Percentiles rank a stretch among this genome's conserved stretches.
Conservation (phyloP, 225 moss, liverwort and hornwort species). For the Marchantia paleacea region DNA sequence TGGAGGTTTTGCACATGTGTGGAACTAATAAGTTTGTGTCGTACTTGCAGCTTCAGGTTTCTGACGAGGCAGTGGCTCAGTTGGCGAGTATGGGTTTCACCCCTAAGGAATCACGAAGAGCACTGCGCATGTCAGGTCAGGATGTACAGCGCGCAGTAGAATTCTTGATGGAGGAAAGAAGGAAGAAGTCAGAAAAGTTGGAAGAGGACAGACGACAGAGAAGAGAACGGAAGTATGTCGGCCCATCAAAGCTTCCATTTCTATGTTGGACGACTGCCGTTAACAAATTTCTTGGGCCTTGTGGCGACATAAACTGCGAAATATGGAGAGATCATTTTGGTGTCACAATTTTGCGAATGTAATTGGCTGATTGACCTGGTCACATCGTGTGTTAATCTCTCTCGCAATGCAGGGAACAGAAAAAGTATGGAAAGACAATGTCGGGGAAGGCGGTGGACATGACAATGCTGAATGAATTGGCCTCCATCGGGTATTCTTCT, state of each 20-base stretch:
- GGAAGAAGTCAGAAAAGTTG: constrained; percentile 59
- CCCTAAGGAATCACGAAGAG: constrained; percentile 70
- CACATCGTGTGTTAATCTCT: neutral
- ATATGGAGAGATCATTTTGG: neutral
- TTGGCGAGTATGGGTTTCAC: constrained; percentile 85
- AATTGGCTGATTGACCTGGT: neutral
- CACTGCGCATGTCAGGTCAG: constrained; percentile 84
- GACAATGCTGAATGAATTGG: constrained; percentile 64
- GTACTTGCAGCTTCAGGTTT: constrained; percentile 74
- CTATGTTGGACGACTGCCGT: neutral
- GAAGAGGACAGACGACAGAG: constrained; percentile 59
- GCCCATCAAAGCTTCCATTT: neutral
- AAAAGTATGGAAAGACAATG: constrained; percentile 71
- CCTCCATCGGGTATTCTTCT: constrained; percentile 56
- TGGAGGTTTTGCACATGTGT: neutral
- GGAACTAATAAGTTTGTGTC: neutral
- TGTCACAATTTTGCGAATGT: neutral
- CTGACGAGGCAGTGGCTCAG: constrained; percentile 81
- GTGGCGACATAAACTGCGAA: neutral
- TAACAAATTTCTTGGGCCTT: neutral
- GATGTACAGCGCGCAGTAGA: constrained; percentile 90
- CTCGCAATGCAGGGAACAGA: constrained; percentile 62
- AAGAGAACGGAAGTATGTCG: constrained; percentile 54
- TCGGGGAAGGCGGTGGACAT: constrained; percentile 79
- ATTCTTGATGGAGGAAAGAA: constrained; percentile 80